Evolutionary conservation across 1,284 basidiomycete species (phyloP), one percentile per base, ranked within the genome.

Genomic region (Tetrapyrgos nigripes): DNA sequence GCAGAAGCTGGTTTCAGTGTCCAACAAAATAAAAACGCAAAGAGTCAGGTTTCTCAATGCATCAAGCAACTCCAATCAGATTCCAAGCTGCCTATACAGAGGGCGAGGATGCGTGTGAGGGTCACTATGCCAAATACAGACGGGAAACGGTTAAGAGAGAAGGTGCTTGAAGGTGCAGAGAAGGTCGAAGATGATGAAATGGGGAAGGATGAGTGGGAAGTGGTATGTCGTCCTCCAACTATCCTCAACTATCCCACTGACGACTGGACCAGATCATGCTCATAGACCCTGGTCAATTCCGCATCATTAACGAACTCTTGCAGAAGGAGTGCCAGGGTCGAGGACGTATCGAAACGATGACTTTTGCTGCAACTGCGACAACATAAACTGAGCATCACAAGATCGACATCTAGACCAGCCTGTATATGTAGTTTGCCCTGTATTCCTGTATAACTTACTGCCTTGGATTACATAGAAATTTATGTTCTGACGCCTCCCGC

Each of bases 261-360:
- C 45, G 28, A 33, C 13, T 43, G 50, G 43, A 33, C 5, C 66
- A 97, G 95, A 85, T 91, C 52, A 85, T 96, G 71, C 83, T 95
- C 50, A 98, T 99, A 66, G 95, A 97, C 70, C 97, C 97, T 4
- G 87, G 92, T 43, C 89, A 94, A 66, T 96, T 98, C 83, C 88
- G 93, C 48, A 81, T 91, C 19, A 86, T 99, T 69, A 94, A 93
- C 68, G 96, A 98, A 61, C 74, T 99, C 31, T 77, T 99, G 53
- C 91, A 96, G 70, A 91, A 91, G 67, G 93, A 97, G 70, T 94
- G 92, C 68, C 93, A 96, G 72, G 93, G 92, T 13, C 81, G 87
- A 64, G 91, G 92, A 5, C 83, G 91, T 57, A 80, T 97, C 45
- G 96, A 97, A 73, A 95, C 93, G 1, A 73, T 96, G 65, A 83